Conservation (phyloP, 106 monocot species). For the Dendrobium catenatum region DNA sequence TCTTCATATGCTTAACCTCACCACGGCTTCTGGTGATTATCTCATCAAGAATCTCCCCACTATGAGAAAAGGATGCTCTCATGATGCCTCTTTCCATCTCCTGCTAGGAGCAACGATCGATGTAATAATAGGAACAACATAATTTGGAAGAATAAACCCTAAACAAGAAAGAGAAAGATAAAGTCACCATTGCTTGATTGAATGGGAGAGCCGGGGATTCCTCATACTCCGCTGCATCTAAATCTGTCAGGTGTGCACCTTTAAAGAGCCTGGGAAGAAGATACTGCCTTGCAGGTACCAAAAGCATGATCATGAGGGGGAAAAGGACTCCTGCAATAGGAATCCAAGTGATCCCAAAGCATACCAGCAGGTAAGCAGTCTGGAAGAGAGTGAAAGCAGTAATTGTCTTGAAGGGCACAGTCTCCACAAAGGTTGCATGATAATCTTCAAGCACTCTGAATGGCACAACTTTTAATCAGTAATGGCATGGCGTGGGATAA, state of each 20-base stretch:
- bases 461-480: background rate
- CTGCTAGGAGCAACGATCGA: conserved; percentile 14
- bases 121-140: background rate
- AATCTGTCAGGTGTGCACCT: conserved; percentile 65
- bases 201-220: conserved; percentile 60
- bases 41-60: conserved; percentile 60
- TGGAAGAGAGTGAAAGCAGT: conserved; percentile 69
- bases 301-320: conserved; percentile 84
- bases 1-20: conserved; percentile 53
- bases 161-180: no score
- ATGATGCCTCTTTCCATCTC: conserved; percentile 23
- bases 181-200: conserved; percentile 31
- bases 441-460: conserved; percentile 73
- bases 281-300: conserved; percentile 75
- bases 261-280: conserved; percentile 74
- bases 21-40: conserved; percentile 81
- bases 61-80: conserved; percentile 18
- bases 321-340: conserved; percentile 76
- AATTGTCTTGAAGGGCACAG: conserved; percentile 78
- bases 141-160: background rate
- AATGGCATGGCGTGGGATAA: background rate
- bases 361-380: conserved; percentile 46
- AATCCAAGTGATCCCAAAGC: conserved; percentile 83
- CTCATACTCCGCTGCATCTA: conserved; percentile 83
- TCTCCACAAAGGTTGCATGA: conserved; percentile 80